Evolutionary conservation across 2,329 filamentous ascomycete species (phyloP).

Genomic region (Drechslerella dactyloides): DNA sequence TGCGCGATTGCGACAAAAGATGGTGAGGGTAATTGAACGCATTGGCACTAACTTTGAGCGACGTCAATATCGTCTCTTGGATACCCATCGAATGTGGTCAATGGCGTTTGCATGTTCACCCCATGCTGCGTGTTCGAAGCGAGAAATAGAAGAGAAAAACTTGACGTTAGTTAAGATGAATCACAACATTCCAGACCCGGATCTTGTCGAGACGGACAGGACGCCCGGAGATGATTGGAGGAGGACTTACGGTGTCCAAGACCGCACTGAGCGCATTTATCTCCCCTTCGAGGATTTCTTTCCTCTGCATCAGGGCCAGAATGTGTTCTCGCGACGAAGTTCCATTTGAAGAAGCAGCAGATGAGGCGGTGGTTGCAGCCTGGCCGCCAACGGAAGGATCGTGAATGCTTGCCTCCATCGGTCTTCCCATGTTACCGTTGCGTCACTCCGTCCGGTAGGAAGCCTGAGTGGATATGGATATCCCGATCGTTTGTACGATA

Average conservation of each 20-base stretch:
- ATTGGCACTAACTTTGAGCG: slow-evolving; percentile 74
- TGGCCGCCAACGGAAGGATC: slow-evolving; percentile 48
- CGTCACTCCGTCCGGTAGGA: slow-evolving; percentile 17
- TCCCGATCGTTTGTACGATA: neutral
- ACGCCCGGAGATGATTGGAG: slow-evolving; percentile 19
- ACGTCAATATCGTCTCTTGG: slow-evolving; percentile 93
- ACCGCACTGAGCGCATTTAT: slow-evolving; percentile 82
- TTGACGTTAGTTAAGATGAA: slow-evolving; percentile 8
- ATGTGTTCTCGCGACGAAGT: slow-evolving; percentile 51
- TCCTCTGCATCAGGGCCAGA: slow-evolving; percentile 63
- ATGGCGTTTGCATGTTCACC: slow-evolving; percentile 86
- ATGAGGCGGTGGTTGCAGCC: slow-evolving; percentile 41
- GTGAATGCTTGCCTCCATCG: slow-evolving; percentile 47
- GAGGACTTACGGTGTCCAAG: slow-evolving; percentile 75
- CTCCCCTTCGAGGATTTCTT: slow-evolving; percentile 83
- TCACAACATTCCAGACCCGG: slow-evolving; percentile 8
- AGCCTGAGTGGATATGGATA: slow-evolving; percentile 17
- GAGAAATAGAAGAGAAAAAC: slow-evolving; percentile 51
- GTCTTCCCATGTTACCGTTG: slow-evolving; percentile 40
- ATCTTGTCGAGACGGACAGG: slow-evolving; percentile 16
- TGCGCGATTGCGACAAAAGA: neutral
- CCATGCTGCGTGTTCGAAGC: slow-evolving; percentile 70
- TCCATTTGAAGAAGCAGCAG: slow-evolving; percentile 34
- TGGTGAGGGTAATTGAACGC: neutral
- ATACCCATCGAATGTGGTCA: slow-evolving; percentile 88